These are phyloP conservation scores for Vitis hybrid DNA, from an alignment of 177 flowering plant genomes.

Conservation along the genomic window DNA sequence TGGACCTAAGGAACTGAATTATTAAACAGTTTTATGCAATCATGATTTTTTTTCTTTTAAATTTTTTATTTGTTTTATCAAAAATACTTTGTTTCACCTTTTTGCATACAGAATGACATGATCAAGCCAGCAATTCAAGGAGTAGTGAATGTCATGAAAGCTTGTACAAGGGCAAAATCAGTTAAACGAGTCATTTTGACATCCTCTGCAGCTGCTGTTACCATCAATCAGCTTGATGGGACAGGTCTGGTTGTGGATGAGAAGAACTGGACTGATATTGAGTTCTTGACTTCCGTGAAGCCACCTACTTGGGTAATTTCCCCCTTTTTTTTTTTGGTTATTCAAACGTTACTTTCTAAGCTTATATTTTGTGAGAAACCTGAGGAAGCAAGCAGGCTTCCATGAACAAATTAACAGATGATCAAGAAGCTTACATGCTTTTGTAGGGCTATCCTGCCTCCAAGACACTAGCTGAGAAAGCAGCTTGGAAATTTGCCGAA, in stretches of 20 bases:
- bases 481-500: constrained; percentile 69
- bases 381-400: neutral
- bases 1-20: neutral
- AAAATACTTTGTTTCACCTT: neutral
- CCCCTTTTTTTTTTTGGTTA: no score
- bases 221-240: constrained; percentile 46
- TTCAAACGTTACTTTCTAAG: neutral
- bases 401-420: neutral
- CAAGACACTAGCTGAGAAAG: constrained; percentile 71
- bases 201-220: constrained; percentile 76
- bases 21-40: neutral
- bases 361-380: neutral
- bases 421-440: neutral
- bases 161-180: constrained; percentile 57
- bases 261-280: constrained; percentile 64
- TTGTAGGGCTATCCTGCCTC: constrained; percentile 75
- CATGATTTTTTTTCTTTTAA: no score
- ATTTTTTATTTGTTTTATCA: no score
- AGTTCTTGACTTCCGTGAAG: constrained; percentile 52
- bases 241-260: constrained; percentile 57
- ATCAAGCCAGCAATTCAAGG: constrained; percentile 80
- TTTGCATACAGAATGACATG: constrained; percentile 57
- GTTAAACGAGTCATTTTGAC: constrained; percentile 72
- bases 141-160: constrained; percentile 50
- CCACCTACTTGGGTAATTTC: constrained; percentile 76